Conservation (phyloP, 495 filamentous ascomycete species). For the Trichoderma reesei region DNA sequence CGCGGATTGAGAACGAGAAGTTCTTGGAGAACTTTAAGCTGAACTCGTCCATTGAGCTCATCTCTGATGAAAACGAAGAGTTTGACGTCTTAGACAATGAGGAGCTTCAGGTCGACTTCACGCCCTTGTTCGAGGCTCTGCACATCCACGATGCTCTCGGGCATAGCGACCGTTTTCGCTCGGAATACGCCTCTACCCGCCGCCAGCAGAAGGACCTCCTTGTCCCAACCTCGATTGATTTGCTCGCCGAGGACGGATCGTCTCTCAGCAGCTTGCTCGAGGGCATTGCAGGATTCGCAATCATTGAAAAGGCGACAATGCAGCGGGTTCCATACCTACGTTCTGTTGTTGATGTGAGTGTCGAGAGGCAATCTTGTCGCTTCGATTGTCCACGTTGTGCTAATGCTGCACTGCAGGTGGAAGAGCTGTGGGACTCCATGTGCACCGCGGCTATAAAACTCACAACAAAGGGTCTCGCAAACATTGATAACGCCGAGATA, state of each 20-base stretch:
- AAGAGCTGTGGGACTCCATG: slow-evolving; percentile 98
- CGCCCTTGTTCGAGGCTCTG: slow-evolving; percentile 86
- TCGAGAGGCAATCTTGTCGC: background rate
- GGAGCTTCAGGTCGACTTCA: slow-evolving; percentile 87
- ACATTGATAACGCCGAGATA: slow-evolving; percentile 72
- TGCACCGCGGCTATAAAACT: slow-evolving; percentile 75
- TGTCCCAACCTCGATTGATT: slow-evolving; percentile 59
- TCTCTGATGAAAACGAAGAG: slow-evolving; percentile 90
- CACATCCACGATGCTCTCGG: slow-evolving; percentile 96
- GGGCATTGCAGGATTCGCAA: slow-evolving; percentile 91
- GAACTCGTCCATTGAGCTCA: slow-evolving; percentile 91
- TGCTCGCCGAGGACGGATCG: slow-evolving; percentile 64
- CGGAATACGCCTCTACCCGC: slow-evolving; percentile 83
- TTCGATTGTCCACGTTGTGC: background rate
- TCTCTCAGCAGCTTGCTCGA: slow-evolving; percentile 80
- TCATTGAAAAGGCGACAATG: slow-evolving; percentile 91
- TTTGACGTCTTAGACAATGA: slow-evolving; percentile 93
- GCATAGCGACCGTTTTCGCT: slow-evolving; percentile 78
- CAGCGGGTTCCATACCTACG: slow-evolving; percentile 70
- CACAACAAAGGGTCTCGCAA: slow-evolving; percentile 63
- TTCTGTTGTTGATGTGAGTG: slow-evolving; percentile 69
- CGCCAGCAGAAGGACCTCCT: slow-evolving; percentile 86
- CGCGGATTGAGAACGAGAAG: slow-evolving; percentile 59
- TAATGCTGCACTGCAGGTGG: slow-evolving; percentile 30
- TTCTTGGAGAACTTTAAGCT: slow-evolving; percentile 75